phyloP scores from a whole-genome alignment of 192 early-diverging fungal genomes.

The Coemansia biformis region DNA sequence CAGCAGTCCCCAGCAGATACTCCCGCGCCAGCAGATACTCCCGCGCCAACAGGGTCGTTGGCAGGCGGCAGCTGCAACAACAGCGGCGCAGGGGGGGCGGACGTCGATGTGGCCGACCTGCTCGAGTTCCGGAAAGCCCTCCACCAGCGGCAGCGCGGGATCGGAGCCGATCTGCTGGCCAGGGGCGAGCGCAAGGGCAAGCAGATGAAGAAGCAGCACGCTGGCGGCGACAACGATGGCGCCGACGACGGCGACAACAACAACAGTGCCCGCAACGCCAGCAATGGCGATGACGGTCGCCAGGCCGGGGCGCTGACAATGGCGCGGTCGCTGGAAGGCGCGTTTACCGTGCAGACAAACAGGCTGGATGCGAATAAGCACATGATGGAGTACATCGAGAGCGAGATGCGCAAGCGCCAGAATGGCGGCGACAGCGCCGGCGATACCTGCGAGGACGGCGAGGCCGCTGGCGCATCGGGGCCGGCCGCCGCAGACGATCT shows the following conservation, averaged over 20 bases:
- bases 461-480: neutral
- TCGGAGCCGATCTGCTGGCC: constrained; percentile 16
- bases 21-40: constrained; percentile 9
- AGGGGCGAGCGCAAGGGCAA: constrained; percentile 20
- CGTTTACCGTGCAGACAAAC: constrained; percentile 73
- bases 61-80: too few species aligned
- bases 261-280: neutral
- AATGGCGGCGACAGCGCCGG: constrained; percentile 2
- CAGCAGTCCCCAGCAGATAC: constrained; percentile 35
- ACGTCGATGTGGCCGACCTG: constrained; percentile 16
- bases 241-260: too few species aligned
- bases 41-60: neutral
- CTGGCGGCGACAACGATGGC: neutral
- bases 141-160: constrained; percentile 13
- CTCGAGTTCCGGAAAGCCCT: constrained; percentile 21
- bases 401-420: constrained; percentile 52
- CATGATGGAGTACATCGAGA: constrained; percentile 83
- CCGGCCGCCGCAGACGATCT: constrained; percentile 53
- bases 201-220: constrained; percentile 2
- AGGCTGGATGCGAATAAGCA: constrained; percentile 73
- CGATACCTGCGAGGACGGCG: neutral
- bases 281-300: constrained; percentile 8
- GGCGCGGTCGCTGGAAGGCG: constrained; percentile 51
- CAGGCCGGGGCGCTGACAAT: constrained; percentile 3
- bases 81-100: too few species aligned